These are phyloP conservation scores for Macrophomina pseudophaseolina DNA, from an alignment of 2,329 filamentous ascomycete genomes.

Conservation along the genomic window DNA sequence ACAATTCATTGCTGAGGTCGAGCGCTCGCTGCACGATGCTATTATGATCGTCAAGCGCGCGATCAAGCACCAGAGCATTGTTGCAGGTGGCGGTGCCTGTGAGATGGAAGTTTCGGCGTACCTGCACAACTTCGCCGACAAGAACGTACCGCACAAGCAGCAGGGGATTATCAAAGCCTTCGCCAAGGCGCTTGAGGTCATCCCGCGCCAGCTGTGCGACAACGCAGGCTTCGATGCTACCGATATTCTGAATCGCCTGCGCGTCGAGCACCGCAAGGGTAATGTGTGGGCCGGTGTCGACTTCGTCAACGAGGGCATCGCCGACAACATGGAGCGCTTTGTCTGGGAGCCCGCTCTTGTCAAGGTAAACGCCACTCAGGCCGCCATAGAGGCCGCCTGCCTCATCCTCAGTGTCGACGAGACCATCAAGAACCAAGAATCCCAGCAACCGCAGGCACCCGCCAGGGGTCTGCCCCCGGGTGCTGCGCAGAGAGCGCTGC, in stretches of 20 bases:
- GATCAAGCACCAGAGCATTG: constrained; percentile 91
- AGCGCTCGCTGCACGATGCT: constrained; percentile 95
- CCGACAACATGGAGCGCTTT: constrained; percentile 93
- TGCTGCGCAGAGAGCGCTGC: constrained; percentile 85
- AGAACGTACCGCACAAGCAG: constrained; percentile 91
- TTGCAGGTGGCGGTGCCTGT: constrained; percentile 89
- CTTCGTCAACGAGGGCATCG: constrained; percentile 87
- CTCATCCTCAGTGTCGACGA: constrained; percentile 96
- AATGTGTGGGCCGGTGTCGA: constrained; percentile 95
- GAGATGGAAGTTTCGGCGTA: constrained; percentile 98
- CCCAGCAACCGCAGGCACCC: constrained; percentile 79
- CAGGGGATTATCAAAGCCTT: constrained; percentile 98
- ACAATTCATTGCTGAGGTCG: constrained; percentile 98
- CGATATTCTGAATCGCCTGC: constrained; percentile 93
- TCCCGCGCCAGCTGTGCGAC: constrained; percentile 95
- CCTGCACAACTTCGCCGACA: constrained; percentile 89
- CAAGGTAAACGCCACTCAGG: constrained; percentile 96
- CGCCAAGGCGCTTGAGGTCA: constrained; percentile 94
- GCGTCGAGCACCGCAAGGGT: constrained; percentile 94
- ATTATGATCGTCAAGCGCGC: constrained; percentile 99
- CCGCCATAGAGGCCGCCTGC: constrained; percentile 92
- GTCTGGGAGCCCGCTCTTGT: constrained; percentile 97
- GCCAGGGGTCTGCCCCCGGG: constrained; percentile 65
- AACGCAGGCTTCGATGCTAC: constrained; percentile 98
- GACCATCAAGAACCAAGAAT: constrained; percentile 98